Base-by-base conservation (phyloP, 1,139 yeast genomes). In the Hanseniaspora sp. region DNA sequence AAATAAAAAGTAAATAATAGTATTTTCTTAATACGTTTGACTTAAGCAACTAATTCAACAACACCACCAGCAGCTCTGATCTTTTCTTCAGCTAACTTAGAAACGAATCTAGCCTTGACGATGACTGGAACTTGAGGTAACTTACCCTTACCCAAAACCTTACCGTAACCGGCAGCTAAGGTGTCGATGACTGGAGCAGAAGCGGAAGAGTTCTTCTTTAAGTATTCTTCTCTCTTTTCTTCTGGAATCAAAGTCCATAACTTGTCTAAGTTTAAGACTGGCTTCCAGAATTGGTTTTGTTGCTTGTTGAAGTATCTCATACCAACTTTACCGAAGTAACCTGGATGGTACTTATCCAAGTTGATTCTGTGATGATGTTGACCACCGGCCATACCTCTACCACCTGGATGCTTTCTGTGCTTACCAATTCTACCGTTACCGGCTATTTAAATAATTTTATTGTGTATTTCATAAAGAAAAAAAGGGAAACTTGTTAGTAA, bases 311-410 rank as follows among this genome's bases (percentile, higher is more conserved):
- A 94, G 85, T 86, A 85, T 86, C 98, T 88, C 97, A 92, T 92
- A 90, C 99, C 99, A 75, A 94, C 97, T 82, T 94, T 94, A 86
- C 99, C 99, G 79, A 94, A 94, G 94, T 94, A 94, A 88, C 99
- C 99, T 72, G 98, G 98, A 77, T 94, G 99, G 96, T 86, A 94
- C 79, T 90, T 92, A 77, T 94, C 98, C 81, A 92, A 79, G 83
- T 88, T 88, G 76, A 92, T 88, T 86, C 97, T 88, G 96, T 94
- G 98, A 80, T 92, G 99, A 77, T 87, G 96, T 79, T 82, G 95
- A 86, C 99, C 99, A 90, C 99, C 99, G 76, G 99, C 99, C 94
- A 80, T 92, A 92, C 99, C 99, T 81, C 98, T 92, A 82, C 99
- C 99, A 92, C 98, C 98, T 69, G 98, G 97, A 72, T 85, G 92